Evolutionary conservation across 176 grass and related monocot genomes (phyloP).

Genomic region (Guadua angustifolia): DNA sequence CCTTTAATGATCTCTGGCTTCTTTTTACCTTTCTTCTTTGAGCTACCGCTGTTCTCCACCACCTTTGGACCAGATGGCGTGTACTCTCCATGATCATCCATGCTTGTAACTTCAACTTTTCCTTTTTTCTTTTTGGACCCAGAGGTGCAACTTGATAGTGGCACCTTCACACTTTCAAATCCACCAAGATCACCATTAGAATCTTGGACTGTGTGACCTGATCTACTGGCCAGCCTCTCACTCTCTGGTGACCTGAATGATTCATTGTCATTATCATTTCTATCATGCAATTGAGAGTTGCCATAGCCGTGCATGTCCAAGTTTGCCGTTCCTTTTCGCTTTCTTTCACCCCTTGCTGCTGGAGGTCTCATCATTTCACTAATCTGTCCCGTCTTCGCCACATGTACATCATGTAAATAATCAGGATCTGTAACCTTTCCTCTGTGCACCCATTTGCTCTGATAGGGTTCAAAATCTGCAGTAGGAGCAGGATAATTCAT

Average conservation of each 20-base stretch:
- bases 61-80: constrained; percentile 51
- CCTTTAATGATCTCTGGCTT: constrained; percentile 58
- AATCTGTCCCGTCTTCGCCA: constrained; percentile 52
- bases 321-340: constrained; percentile 57
- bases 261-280: constrained; percentile 43
- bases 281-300: constrained; percentile 49
- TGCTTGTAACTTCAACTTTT: constrained; percentile 55
- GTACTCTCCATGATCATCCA: constrained; percentile 52
- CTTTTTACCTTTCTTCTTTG: constrained; percentile 93
- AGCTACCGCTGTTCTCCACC: constrained; percentile 48
- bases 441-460: constrained; percentile 59
- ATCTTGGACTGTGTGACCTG: constrained; percentile 46
- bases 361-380: constrained; percentile 57
- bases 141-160: constrained; percentile 54
- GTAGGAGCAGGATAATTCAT: constrained; percentile 52
- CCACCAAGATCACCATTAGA: constrained; percentile 49
- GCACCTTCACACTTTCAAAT: constrained; percentile 47
- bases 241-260: constrained; percentile 36
- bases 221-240: constrained; percentile 46
- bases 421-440: constrained; percentile 57
- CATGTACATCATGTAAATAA: constrained; percentile 59
- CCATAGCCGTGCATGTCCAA: constrained; percentile 49
- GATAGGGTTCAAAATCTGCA: constrained; percentile 56
- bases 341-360: constrained; percentile 67
- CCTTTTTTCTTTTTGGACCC: constrained; percentile 68